Evolutionary conservation across 129 eudicot species (phyloP).

Genomic region (Arctium lappa): DNA sequence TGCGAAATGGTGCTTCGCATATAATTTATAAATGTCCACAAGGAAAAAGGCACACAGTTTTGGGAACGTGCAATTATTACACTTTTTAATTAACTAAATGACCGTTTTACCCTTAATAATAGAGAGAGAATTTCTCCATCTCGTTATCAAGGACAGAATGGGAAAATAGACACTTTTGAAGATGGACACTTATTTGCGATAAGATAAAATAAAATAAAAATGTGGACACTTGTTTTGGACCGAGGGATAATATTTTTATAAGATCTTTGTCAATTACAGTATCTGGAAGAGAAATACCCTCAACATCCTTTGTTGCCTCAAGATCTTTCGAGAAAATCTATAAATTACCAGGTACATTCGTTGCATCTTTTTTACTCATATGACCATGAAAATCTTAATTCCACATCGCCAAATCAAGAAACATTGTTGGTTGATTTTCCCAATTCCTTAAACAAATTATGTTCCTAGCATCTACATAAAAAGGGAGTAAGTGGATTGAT

Average conservation of each 20-base stretch:
- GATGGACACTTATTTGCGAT: background rate
- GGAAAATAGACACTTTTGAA: background rate
- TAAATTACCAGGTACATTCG: slow-evolving; percentile 71
- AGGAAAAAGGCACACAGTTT: background rate
- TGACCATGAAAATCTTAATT: background rate
- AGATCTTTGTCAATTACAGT: slow-evolving; percentile 40
- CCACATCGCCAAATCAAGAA: background rate
- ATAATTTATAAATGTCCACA: background rate
- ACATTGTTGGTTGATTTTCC: background rate
- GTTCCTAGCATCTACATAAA: background rate
- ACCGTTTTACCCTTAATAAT: background rate
- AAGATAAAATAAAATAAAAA: background rate
- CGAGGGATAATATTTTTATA: background rate
- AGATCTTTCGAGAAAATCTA: slow-evolving; percentile 55
- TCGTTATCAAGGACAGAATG: background rate
- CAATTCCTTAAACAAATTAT: background rate
- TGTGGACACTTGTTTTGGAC: background rate
- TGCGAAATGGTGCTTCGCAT: background rate
- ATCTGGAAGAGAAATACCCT: slow-evolving; percentile 90
- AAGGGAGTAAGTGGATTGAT: background rate
- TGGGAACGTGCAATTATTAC: background rate
- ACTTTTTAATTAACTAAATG: background rate
- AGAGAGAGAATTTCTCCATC: background rate
- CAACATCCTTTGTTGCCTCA: slow-evolving; percentile 70
- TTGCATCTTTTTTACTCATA: background rate